Evolutionary conservation across 345 rosid species (phyloP).

Genomic region (Salix arbutifolia): DNA sequence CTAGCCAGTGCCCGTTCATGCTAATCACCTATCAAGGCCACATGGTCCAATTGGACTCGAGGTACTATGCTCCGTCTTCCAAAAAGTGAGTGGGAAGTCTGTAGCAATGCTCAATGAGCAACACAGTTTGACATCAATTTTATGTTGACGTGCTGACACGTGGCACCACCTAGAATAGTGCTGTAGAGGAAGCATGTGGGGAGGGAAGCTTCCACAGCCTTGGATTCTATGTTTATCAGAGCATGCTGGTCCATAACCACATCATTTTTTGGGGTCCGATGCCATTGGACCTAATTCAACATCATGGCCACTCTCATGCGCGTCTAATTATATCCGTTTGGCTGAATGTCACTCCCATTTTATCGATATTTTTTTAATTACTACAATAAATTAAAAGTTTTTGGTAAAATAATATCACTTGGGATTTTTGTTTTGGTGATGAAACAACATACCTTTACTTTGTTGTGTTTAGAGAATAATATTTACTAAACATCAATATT

Average conservation of each 20-base stretch:
- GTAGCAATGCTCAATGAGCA: neutral
- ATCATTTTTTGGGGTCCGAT: neutral
- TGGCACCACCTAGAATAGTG: neutral
- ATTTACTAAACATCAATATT: too few species aligned
- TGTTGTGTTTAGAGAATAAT: too few species aligned
- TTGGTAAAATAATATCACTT: too few species aligned
- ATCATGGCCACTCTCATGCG: slow-evolving; percentile 5
- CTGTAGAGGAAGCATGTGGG: neutral
- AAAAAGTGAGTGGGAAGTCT: neutral
- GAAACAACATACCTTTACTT: too few species aligned
- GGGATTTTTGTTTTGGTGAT: too few species aligned
- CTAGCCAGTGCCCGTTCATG: neutral
- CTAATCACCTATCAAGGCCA: neutral
- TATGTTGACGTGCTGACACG: too few species aligned
- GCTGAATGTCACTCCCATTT: neutral
- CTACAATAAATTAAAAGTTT: too few species aligned
- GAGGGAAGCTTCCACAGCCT: slow-evolving; percentile 7
- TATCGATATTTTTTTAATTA: too few species aligned
- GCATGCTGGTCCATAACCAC: neutral
- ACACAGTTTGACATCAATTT: neutral
- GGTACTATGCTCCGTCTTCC: neutral
- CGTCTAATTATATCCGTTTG: slow-evolving; percentile 10
- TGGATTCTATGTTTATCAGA: slow-evolving; percentile 13
- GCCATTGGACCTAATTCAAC: neutral
- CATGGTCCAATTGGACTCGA: too few species aligned